Evolutionary conservation across 1,284 basidiomycete genomes (phyloP).

Genomic region (Peniophora sp.): DNA sequence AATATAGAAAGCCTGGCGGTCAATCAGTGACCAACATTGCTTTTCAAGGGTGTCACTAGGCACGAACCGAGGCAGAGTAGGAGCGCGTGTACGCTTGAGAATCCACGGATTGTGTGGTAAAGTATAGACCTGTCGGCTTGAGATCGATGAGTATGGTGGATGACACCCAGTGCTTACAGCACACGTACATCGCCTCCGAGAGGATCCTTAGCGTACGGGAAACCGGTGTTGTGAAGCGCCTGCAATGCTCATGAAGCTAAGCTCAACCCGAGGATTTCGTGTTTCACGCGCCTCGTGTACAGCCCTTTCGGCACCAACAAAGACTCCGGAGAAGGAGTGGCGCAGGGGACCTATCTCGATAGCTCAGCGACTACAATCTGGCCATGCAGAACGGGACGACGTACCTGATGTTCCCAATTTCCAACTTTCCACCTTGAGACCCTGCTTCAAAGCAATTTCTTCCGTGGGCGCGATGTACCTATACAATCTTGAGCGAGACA

Average conservation of each 20-base stretch:
- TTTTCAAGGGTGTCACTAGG: background rate
- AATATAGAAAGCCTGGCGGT: conserved; percentile 1
- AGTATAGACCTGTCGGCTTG: conserved; percentile 11
- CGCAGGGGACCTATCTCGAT: background rate
- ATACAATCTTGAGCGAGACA: conserved; percentile 14
- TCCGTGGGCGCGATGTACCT: conserved; percentile 12
- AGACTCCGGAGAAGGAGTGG: conserved; percentile 3
- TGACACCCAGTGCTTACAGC: background rate
- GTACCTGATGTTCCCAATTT: conserved; percentile 6
- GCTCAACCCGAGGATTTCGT: background rate
- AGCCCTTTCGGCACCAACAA: conserved; percentile 1
- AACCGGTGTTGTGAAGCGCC: conserved; percentile 1
- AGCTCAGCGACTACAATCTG: background rate
- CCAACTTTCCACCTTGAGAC: conserved; percentile 1
- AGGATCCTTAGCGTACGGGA: background rate
- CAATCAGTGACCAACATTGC: no score
- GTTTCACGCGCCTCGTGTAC: conserved; percentile 3
- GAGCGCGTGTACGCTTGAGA: conserved; percentile 10
- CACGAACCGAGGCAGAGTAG: conserved; percentile 11
- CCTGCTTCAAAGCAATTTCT: background rate
- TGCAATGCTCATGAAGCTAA: background rate
- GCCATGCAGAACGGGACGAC: no score
- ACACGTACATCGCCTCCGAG: background rate
- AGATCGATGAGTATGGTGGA: no score
- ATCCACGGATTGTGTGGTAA: conserved; percentile 10